Percentiles rank a stretch among this genome's conserved stretches.
Conservation (phyloP, 805 yeast species). For the Priceomyces haplophilus region DNA sequence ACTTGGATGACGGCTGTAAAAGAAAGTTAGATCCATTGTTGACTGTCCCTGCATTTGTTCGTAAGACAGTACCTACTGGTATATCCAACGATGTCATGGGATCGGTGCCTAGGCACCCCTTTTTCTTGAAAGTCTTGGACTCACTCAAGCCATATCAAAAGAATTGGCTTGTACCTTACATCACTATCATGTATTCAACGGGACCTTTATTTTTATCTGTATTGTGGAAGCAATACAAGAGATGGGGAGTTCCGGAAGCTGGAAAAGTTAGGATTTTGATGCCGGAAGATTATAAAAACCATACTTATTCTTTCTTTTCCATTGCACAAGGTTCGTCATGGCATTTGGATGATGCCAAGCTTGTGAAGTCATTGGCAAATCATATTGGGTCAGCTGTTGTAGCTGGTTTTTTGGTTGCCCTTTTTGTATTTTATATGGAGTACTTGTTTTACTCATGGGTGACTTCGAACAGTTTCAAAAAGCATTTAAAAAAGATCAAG, state of each 20-base stretch:
- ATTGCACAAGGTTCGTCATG: constrained; percentile 85
- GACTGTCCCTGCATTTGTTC: constrained; percentile 77
- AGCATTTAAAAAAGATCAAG: constrained; percentile 13
- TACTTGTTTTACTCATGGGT: constrained; percentile 39
- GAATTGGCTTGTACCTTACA: constrained; percentile 82
- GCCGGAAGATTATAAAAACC: constrained; percentile 69
- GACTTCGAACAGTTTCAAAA: constrained; percentile 27
- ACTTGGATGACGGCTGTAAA: constrained; percentile 85
- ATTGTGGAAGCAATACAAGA: constrained; percentile 81
- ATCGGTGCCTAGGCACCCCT: constrained; percentile 80
- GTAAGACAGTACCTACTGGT: constrained; percentile 88
- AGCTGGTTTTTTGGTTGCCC: constrained; percentile 63
- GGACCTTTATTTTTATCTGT: constrained; percentile 88
- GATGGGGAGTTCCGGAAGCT: constrained; percentile 70
- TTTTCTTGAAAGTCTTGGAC: constrained; percentile 68
- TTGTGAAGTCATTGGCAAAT: constrained; percentile 67
- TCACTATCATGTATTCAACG: constrained; percentile 90
- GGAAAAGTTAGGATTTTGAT: constrained; percentile 66
- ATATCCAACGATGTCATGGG: constrained; percentile 94
- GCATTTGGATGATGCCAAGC: constrained; percentile 85
- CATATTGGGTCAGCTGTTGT: constrained; percentile 73
- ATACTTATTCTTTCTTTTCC: constrained; percentile 61
- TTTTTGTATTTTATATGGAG: constrained; percentile 33
- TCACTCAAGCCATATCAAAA: constrained; percentile 55
- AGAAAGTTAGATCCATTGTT: constrained; percentile 76